A percentile compares a stretch with the other conserved stretches of the same genome.
Evolutionary conservation across 2,329 filamentous ascomycete genomes (phyloP).

Genomic region (Xylariales sp.): DNA sequence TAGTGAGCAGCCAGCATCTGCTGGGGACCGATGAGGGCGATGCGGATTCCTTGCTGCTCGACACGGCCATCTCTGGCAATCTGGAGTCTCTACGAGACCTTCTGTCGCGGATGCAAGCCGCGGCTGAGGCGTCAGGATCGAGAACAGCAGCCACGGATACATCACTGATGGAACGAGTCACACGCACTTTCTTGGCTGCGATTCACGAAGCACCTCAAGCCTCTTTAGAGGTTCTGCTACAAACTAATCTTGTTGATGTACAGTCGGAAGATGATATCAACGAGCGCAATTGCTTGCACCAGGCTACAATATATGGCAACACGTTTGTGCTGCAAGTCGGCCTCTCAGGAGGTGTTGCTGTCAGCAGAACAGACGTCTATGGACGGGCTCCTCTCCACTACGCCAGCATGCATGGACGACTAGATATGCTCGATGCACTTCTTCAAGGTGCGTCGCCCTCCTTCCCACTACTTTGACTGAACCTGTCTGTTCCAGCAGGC

Average conservation of each 20-base stretch:
- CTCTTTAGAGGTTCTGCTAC: conserved; percentile 70
- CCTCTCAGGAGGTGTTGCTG: conserved; percentile 70
- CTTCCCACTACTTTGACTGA: too few relatives aligned
- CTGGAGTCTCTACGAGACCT: conserved; percentile 74
- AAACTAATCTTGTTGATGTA: conserved; percentile 81
- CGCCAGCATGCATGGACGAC: conserved; percentile 87
- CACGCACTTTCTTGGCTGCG: conserved; percentile 83
- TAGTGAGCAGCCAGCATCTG: conserved; percentile 61
- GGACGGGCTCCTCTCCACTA: conserved; percentile 92
- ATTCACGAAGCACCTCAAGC: conserved; percentile 80
- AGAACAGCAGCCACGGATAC: conserved; percentile 42
- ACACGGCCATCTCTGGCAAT: conserved; percentile 82
- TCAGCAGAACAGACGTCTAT: conserved; percentile 84
- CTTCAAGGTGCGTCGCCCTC: conserved; percentile 61
- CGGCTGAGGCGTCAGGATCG: conserved; percentile 46
- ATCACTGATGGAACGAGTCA: conserved; percentile 69
- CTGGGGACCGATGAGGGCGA: conserved; percentile 82
- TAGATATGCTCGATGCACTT: conserved; percentile 76
- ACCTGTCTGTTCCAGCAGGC: too few relatives aligned
- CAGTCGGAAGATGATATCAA: conserved; percentile 96
- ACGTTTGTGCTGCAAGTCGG: conserved; percentile 72
- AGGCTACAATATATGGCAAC: conserved; percentile 92
- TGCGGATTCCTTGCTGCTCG: conserved; percentile 80
- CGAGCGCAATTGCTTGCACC: conserved; percentile 91
- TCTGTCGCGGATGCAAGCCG: conserved; percentile 63